Base-by-base conservation (phyloP, 1,284 basidiomycete genomes). In the Phylloporus gajari region DNA sequence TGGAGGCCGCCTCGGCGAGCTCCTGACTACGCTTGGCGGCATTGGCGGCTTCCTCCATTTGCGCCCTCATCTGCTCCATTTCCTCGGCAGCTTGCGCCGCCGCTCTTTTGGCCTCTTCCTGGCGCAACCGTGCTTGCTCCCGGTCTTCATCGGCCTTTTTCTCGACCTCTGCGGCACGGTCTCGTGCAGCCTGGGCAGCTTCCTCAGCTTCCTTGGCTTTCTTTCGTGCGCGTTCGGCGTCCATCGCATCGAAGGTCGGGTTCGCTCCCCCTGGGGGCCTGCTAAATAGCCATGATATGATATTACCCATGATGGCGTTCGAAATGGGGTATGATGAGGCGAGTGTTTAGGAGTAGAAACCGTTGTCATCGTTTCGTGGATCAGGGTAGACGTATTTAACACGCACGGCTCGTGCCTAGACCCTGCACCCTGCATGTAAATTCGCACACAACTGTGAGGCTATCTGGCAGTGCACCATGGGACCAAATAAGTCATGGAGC, bases 211-310 rank as follows among this genome's bases (percentile, higher is more conserved):
- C 25, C 32, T 75, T 72, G 4, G 79, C 78, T 0, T 42, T 23
- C 38, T 5, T 44, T 15, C 35, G 62, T 0, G 71, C 77, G 0
- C 8, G 6, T 53, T 81, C 77, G 5, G 80, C 79, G 0, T 15
- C 7, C 1, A 80, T 81, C 0, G 70, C 71, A 1, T 23, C 46
- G 8, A 79, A 1, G 21, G 73, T 74, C 3, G 80, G 79, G n/a
- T 79, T 80, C 9, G 38, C 46, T 0, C 3, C 25, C 12, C 67
- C 65, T 23, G 77, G 78, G 13, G 58, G 68, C 2, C 60, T 7
- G 8, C 73, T 74, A 25, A 74, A 68, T 40, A 61, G n/a, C 7
- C 21, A 48, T 7, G 76, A 74, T 21, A 77, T 5, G 8, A 44
- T 30, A 1, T 35, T 35, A 8, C 75, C 75, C 75, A 77, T 75